phyloP scores from a whole-genome alignment of 495 filamentous ascomycete species.

The Podospora comata region DNA sequence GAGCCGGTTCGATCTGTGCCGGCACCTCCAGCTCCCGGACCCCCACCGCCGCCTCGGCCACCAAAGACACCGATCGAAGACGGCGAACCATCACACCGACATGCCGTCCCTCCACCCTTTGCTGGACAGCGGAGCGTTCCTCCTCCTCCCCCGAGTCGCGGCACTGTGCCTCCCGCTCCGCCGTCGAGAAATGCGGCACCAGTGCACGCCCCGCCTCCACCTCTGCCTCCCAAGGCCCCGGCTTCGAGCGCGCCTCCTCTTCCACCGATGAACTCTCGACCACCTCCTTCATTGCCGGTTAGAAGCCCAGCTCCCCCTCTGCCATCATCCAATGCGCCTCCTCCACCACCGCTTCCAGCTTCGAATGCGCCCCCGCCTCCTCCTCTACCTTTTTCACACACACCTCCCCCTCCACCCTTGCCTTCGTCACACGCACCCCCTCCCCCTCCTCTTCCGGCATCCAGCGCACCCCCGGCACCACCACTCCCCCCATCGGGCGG shows the following conservation, averaged over 20 bases:
- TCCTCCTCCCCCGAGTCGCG: constrained; percentile 72
- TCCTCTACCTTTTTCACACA: constrained; percentile 32
- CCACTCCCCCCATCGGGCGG: constrained; percentile 39
- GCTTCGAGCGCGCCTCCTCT: constrained; percentile 57
- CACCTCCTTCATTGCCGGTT: constrained; percentile 40
- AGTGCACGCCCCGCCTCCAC: constrained; percentile 49
- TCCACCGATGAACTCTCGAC: constrained; percentile 46
- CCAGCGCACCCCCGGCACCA: constrained; percentile 36
- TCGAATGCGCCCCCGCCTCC: constrained; percentile 38
- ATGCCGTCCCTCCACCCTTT: constrained; percentile 82
- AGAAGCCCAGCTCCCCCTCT: constrained; percentile 41
- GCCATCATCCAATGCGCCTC: constrained; percentile 49
- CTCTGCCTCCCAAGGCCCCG: constrained; percentile 70
- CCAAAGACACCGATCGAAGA: constrained; percentile 81
- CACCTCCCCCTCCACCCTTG: constrained; percentile 33
- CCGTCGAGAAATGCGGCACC: constrained; percentile 52
- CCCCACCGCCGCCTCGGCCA: constrained; percentile 81
- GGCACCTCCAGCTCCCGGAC: constrained; percentile 61
- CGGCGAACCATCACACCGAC: constrained; percentile 50
- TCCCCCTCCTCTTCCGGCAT: constrained; percentile 33
- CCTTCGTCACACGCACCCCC: constrained; percentile 34
- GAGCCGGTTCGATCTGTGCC: constrained; percentile 58
- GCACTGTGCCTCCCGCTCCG: constrained; percentile 62
- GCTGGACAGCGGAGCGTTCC: constrained; percentile 64
- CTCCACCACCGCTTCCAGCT: constrained; percentile 42